These are phyloP conservation scores for Pythium plurisporium DNA, from an alignment of 352 stramenopile genomes.

Conservation along the genomic window DNA sequence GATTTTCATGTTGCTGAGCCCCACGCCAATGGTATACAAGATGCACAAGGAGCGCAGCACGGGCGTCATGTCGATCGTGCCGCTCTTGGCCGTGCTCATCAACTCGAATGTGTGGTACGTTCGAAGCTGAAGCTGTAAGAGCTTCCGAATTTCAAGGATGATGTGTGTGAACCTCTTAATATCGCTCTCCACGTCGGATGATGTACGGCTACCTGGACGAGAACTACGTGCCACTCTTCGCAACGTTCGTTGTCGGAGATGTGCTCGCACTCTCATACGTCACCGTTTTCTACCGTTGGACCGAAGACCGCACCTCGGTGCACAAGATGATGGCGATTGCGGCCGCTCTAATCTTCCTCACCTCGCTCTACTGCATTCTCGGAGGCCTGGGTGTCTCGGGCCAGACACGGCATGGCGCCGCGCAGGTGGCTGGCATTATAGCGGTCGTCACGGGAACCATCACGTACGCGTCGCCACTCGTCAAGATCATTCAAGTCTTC, in stretches of 20 bases:
- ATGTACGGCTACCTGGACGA: conserved; percentile 41
- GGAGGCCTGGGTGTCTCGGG: conserved; percentile 27
- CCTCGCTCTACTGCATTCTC: conserved; percentile 34
- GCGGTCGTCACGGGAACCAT: conserved; percentile 39
- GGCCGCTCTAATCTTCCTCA: conserved; percentile 14
- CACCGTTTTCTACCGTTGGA: conserved; percentile 43
- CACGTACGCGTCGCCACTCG: conserved; percentile 53
- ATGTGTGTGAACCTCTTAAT: no score
- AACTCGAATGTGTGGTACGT: no score
- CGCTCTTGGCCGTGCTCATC: conserved; percentile 36
- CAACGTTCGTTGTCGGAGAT: conserved; percentile 41
- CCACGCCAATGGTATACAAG: conserved; percentile 32
- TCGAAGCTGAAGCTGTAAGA: no score
- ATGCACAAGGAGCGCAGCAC: conserved; percentile 34
- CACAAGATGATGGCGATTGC: no score
- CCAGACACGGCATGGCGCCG: conserved; percentile 29
- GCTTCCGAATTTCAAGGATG: no score
- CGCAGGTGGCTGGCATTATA: conserved; percentile 35
- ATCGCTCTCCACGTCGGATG: no score
- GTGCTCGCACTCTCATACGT: conserved; percentile 37
- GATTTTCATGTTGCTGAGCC: conserved; percentile 42
- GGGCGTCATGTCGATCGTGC: conserved; percentile 42
- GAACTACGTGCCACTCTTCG: conserved; percentile 44
- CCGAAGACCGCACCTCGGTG: conserved; percentile 27
- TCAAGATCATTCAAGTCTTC: conserved; percentile 44